Base-by-base conservation (phyloP, 2,329 filamentous ascomycete genomes). In the Fusarium praegraminearum region DNA sequence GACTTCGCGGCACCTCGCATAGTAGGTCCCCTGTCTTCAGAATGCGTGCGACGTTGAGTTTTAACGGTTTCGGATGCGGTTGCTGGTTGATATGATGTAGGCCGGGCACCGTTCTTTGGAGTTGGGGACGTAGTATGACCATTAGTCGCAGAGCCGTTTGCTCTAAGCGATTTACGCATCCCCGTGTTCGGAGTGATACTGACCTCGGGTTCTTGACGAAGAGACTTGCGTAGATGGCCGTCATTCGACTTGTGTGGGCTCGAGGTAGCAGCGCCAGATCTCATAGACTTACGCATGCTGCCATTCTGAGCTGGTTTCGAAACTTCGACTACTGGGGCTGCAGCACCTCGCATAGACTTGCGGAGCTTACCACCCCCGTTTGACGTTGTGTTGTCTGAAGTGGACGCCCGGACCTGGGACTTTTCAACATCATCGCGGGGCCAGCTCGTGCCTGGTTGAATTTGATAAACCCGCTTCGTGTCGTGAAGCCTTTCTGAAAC, bases 321-420 rank as follows among this genome's bases (percentile, higher is more conserved):
- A 13, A 69, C 67, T 24, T 66, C 53, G 22, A 44, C 32, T 53
- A 56, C 20, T 35, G 52, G 33, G 10, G 73, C 52, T 35, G 76
- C 75, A 24, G 79, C 76, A 35, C 73, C 76, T 28, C 85, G 82
- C 78, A 87, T 80, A 3, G 85, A 85, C 62, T 81, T 83, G 40
- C 82, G 83, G 58, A 89, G 79, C 65, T 76, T 78, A n/a, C 61
- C 56, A 9, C 52, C 61, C 3, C 60, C 59, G 3, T 36, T 49
- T 26, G 46, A 30, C 22, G 58, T 47, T 16, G 49, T 41, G 36
- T 57, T 61, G 28, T 45, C 35, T 28, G 22, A 43, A 43, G 47
- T 58, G n/a, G 22, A 26, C 41, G 33, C 18, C 15, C 41, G 64
- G 3, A 59, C 28, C 16, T 52, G 46, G 47, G 69, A 52, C 24